phyloP scores from a whole-genome alignment of 345 rosid species.

The Aquilaria sinensis region DNA sequence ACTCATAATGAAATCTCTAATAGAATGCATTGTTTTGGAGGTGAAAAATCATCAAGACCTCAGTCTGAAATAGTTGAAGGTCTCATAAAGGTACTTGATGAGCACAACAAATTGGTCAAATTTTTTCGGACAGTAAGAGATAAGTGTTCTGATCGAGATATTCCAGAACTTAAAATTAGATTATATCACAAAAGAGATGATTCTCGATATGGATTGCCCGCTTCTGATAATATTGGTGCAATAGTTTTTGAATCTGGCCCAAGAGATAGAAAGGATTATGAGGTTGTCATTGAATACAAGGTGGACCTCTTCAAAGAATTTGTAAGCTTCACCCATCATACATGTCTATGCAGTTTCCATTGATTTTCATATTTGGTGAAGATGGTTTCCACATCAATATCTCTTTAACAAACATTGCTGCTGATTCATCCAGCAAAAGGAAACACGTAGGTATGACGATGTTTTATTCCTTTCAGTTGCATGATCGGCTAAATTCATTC shows the following conservation, averaged over 20 bases:
- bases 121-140: neutral
- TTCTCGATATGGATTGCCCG: neutral
- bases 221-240: neutral
- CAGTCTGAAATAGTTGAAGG: neutral
- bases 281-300: neutral
- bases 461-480: neutral
- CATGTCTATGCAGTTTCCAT: neutral
- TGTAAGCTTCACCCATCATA: neutral
- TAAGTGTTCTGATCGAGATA: neutral
- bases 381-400: neutral
- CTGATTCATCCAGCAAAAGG: neutral
- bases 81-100: neutral
- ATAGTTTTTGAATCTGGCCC: neutral
- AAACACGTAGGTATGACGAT: neutral
- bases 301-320: neutral
- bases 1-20: neutral
- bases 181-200: neutral
- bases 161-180: neutral
- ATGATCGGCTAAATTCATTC: neutral
- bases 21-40: neutral
- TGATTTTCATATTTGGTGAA: neutral
- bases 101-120: neutral
- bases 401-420: no score
- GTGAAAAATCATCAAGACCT: neutral
- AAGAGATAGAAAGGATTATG: neutral